Base-by-base conservation (phyloP, 2,329 filamentous ascomycete genomes). In the Venturia carpophila region DNA sequence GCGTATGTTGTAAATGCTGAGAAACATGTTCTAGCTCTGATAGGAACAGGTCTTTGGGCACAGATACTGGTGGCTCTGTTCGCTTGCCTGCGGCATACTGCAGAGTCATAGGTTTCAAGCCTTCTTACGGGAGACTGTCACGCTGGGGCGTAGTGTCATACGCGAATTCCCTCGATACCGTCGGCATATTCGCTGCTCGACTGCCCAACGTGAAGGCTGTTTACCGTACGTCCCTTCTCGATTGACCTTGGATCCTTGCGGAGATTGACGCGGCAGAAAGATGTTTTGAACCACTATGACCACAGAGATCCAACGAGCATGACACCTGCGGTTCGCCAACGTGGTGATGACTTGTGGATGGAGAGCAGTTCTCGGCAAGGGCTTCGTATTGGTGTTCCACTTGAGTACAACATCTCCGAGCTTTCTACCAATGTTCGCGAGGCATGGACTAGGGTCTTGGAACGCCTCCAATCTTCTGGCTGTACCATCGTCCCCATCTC, bases 41-140 rank as follows among this genome's bases (percentile, higher is more conserved):
- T 21, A n/a, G 43, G 34, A 65, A 65, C 68, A 83, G 82, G 45
- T 92, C 92, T 9, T 78, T 99, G 37, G 94, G 94, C 21, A 97
- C 94, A 24, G 94, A 99, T 73, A 99, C 92, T 0, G 92, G 92
- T 68, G 92, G 92, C 17, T 95, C 90, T 1, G 88, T 97, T 61
- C 83, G 92, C 66, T 81, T 97, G 61, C 92, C 92, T 0, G 92
- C 92, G 17, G 90, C 92, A 1, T 97, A 95, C 73, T 92, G 88
- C 10, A 89, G 90, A 3, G 83, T 87, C 0, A 82, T 93, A 19
- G 92, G 92, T 0, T 96, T 92, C 76, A 96, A 97, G 75, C 92
- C 92, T 1, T 94, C 90, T 37, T 97, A 97, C 73, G 92, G 92
- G 19, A 83, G 93, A 77, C 75, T 97, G 39, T 95, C 91, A 56